A percentile compares a stretch with the other conserved stretches of the same genome.
These are phyloP conservation scores for Euphorbia tirucalli DNA, from an alignment of 345 rosid species.

Conservation along the genomic window DNA sequence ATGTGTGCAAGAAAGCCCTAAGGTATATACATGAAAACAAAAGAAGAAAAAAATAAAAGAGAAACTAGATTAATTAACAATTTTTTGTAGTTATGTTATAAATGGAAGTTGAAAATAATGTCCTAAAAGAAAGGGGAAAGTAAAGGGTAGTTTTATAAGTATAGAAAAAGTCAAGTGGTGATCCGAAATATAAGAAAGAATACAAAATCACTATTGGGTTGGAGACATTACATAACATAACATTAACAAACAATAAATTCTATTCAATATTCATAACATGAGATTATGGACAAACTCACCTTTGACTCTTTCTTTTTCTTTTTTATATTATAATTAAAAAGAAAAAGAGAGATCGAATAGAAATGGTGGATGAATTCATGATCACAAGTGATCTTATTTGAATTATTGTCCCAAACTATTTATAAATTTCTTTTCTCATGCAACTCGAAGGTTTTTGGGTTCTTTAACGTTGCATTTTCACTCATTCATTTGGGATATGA, in stretches of 20 bases:
- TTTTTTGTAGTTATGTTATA: slow-evolving; percentile 17
- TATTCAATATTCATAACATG: not conserved
- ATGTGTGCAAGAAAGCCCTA: not conserved
- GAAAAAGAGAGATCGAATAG: not conserved
- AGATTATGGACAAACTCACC: slow-evolving; percentile 8
- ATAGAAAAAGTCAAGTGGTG: slow-evolving; percentile 59
- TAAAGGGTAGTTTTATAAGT: slow-evolving; percentile 16
- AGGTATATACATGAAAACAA: not conserved
- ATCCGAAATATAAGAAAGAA: slow-evolving; percentile 49
- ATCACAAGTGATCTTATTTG: not conserved
- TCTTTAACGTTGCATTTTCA: too few species aligned
- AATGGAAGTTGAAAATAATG: slow-evolving; percentile 13
- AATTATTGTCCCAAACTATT: too few species aligned
- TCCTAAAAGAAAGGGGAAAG: not conserved
- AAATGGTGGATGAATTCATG: not conserved
- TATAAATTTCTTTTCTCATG: too few species aligned
- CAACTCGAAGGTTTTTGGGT: too few species aligned
- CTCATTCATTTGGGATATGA: too few species aligned
- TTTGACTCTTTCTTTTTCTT: slow-evolving; percentile 1
- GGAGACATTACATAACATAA: too few species aligned
- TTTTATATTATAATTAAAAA: not conserved
- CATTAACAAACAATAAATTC: too few species aligned
- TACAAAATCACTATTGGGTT: slow-evolving; percentile 31
- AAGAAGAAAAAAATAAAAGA: slow-evolving; percentile 6
- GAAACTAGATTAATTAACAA: slow-evolving; percentile 11